These are phyloP conservation scores for Blepharisma japonicum DNA, from an alignment of 73 alveolate genomes.

Conservation along the genomic window DNA sequence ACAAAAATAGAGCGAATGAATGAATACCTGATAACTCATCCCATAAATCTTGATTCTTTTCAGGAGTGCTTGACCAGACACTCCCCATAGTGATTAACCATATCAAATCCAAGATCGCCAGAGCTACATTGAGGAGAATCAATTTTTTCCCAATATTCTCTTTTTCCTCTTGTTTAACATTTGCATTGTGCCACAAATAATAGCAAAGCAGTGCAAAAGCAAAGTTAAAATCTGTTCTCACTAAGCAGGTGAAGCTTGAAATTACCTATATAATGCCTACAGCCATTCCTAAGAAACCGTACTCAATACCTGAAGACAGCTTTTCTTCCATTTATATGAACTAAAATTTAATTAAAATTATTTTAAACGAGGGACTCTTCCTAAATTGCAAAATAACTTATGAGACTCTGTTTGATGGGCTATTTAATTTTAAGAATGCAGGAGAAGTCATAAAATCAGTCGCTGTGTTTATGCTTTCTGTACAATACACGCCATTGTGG, in stretches of 20 bases:
- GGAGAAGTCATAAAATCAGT: slow-evolving; percentile 1
- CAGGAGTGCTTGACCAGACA: neutral
- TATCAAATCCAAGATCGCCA: neutral
- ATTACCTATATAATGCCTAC: slow-evolving; percentile 14
- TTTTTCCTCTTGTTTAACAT: neutral
- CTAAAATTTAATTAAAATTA: too few relatives aligned
- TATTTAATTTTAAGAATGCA: neutral
- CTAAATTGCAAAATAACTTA: too few relatives aligned
- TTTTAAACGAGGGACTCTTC: too few relatives aligned
- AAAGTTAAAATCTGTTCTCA: slow-evolving; percentile 33
- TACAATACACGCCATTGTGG: neutral
- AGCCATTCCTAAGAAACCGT: slow-evolving; percentile 25
- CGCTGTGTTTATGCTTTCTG: neutral
- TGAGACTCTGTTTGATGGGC: too few relatives aligned
- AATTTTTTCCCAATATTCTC: neutral
- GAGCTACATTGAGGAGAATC: neutral
- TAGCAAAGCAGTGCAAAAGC: slow-evolving; percentile 31
- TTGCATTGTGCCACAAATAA: slow-evolving; percentile 24
- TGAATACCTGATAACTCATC: neutral
- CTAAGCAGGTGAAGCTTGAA: slow-evolving; percentile 25
- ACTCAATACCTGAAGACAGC: slow-evolving; percentile 14
- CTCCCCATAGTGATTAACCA: neutral
- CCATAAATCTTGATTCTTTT: neutral
- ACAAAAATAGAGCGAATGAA: neutral
- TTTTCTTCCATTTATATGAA: slow-evolving; percentile 21